Evolutionary conservation across 495 filamentous ascomycete genomes (phyloP), one percentile per base, ranked within the genome.

Genomic region (Aspergillus carlsbadensis): DNA sequence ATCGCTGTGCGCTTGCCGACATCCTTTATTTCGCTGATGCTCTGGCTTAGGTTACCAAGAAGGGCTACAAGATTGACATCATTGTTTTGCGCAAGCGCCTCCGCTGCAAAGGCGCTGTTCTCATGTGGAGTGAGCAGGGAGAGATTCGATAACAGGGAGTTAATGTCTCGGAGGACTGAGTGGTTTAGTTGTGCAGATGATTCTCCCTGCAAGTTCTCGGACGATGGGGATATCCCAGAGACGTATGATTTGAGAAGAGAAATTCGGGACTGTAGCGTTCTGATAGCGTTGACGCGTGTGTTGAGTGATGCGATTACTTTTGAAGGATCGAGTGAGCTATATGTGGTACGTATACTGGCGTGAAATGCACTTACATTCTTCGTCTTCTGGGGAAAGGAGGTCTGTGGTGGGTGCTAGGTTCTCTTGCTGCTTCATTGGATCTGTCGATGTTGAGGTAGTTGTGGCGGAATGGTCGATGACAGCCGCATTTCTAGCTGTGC

Each of bases 241-340:
- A 98, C 82, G 68, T 97, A 98, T 34, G 81, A 80, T 58, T 85
- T 87, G 52, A 98, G 82, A 55, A 98, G 84, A 13, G 82, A 79
- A 65, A 98, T 86, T 42, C 95, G 87, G 14, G 87, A 83, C 65
- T 92, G 86, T 49, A 98, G 81, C 83, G 96, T 96, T 70, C 87
- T 88, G 63, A 96, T 85, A 22, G 95, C 92, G 70, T 98, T 98
- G 36, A 85, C 78, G 61, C 96, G 96, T 45, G 91, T 89, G 13
- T 86, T 91, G 26, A 98, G 84, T 22, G 75, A 82, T 35, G 83
- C 78, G 41, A 90, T 80, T 17, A 89, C 85, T 87, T 40, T 44
- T 24, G 6, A 36, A 39, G 37, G 36, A 31, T 59, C 49, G 20
- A 29, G 45, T 65, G 58, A 69, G 55, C 42, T 62, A 33, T 15